Percentiles rank a stretch among this genome's conserved stretches.
Evolutionary conservation across 2,329 filamentous ascomycete species (phyloP).

Genomic region (Orbilia quercus): DNA sequence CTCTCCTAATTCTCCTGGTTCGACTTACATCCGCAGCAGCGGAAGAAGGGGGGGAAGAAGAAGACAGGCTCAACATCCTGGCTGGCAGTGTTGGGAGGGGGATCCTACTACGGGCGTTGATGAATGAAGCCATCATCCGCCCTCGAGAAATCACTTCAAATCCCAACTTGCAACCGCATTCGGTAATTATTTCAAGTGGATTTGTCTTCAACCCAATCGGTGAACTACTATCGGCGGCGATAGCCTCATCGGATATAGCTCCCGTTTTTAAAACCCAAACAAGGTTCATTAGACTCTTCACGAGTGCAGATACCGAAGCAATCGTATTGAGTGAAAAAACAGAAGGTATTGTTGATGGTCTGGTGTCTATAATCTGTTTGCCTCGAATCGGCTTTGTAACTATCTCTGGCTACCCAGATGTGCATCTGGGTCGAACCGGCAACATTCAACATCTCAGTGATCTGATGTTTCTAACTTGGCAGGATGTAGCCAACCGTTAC

Average conservation of each 20-base stretch:
- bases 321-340: no score
- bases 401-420: neutral
- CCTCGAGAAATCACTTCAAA: no score
- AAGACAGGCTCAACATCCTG: neutral
- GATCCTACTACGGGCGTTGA: neutral
- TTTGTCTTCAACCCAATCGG: neutral
- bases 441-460: neutral
- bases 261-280: neutral
- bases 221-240: neutral
- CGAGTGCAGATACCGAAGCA: no score
- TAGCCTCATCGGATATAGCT: neutral
- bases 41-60: neutral
- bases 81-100: neutral
- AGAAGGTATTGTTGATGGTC: neutral
- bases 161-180: no score
- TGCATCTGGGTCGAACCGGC: neutral
- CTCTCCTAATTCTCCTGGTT: slow-evolving; percentile 2
- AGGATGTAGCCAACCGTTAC: neutral
- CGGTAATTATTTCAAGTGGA: no score
- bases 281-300: no score
- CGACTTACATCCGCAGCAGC: neutral
- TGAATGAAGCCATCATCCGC: neutral
- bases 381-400: neutral
- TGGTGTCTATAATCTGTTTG: neutral
- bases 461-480: slow-evolving; percentile 1